Evolutionary conservation across 495 filamentous ascomycete species (phyloP).

Genomic region (Umbilicaria muhlenbergii): DNA sequence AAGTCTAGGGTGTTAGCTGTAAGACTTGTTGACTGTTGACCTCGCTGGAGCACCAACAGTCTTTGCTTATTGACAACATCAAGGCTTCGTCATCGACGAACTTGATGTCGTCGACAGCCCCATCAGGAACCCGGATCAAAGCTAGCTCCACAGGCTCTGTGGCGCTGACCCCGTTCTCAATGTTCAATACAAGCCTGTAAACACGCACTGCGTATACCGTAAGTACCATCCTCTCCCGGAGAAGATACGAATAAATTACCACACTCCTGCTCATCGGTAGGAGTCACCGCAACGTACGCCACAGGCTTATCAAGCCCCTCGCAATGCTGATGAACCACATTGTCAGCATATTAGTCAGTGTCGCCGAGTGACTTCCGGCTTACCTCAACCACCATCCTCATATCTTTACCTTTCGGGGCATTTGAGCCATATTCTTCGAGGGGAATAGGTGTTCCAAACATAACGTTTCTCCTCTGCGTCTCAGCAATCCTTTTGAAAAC

Average conservation of each 20-base stretch:
- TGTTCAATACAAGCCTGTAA: constrained; percentile 31
- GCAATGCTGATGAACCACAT: neutral
- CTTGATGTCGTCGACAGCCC: constrained; percentile 34
- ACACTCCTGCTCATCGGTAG: constrained; percentile 7
- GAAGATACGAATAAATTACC: neutral
- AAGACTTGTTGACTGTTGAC: neutral
- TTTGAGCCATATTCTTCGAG: constrained; percentile 18
- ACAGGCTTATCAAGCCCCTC: constrained; percentile 5
- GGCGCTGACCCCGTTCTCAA: constrained; percentile 40
- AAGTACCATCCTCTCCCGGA: neutral
- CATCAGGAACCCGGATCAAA: constrained; percentile 25
- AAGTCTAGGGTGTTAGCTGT: constrained; percentile 7
- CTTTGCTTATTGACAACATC: constrained; percentile 20
- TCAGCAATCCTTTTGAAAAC: constrained; percentile 42
- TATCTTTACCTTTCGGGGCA: constrained; percentile 15
- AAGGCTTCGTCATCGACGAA: constrained; percentile 39
- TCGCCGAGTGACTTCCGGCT: neutral
- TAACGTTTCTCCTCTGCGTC: constrained; percentile 39
- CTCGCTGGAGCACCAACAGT: constrained; percentile 19
- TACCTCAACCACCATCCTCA: constrained; percentile 22
- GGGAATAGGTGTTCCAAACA: constrained; percentile 32
- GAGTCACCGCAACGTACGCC: constrained; percentile 19
- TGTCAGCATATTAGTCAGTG: neutral
- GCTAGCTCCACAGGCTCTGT: constrained; percentile 25
- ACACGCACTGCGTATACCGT: constrained; percentile 26